Evolutionary conservation across 352 stramenopile species (phyloP).

Genomic region (Globisporangium heterothallicum): DNA sequence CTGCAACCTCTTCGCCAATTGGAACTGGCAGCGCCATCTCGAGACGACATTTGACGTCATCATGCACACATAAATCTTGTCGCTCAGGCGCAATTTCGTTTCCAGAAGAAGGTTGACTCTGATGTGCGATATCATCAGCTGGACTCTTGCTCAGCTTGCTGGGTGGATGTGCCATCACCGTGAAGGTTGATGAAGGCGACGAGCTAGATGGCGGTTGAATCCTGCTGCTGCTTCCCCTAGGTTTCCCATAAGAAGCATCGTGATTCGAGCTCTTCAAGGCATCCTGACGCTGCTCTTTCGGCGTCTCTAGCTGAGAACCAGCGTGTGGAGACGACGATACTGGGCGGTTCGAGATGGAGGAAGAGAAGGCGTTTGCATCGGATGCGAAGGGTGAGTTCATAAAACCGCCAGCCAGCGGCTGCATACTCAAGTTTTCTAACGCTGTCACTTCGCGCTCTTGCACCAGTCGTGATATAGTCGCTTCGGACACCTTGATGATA

Average conservation of each 20-base stretch:
- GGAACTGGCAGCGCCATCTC: not conserved
- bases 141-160: constrained; percentile 6
- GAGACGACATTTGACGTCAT: not conserved
- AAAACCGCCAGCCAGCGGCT: constrained; percentile 18
- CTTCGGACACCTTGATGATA: constrained; percentile 58
- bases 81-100: not conserved
- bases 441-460: constrained; percentile 45
- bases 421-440: constrained; percentile 34
- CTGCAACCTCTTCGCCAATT: constrained; percentile 5
- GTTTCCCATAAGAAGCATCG: not conserved
- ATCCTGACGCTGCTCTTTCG: not conserved
- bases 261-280: not conserved
- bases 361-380: not conserved
- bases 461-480: constrained; percentile 56
- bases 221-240: constrained; percentile 3
- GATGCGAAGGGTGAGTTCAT: not conserved
- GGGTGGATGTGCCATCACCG: constrained; percentile 6
- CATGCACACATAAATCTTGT: constrained; percentile 4
- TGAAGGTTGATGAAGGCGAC: constrained; percentile 5
- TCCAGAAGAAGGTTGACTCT: not conserved
- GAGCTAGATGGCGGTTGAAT: constrained; percentile 7
- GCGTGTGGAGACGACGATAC: not conserved
- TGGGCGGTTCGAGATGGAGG: not conserved
- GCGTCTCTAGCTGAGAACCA: not conserved
- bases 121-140: not conserved